A percentile compares a stretch with the other conserved stretches of the same genome.
phyloP scores from a whole-genome alignment of 1,284 basidiomycete genomes.

The Coriolopsis trogii region DNA sequence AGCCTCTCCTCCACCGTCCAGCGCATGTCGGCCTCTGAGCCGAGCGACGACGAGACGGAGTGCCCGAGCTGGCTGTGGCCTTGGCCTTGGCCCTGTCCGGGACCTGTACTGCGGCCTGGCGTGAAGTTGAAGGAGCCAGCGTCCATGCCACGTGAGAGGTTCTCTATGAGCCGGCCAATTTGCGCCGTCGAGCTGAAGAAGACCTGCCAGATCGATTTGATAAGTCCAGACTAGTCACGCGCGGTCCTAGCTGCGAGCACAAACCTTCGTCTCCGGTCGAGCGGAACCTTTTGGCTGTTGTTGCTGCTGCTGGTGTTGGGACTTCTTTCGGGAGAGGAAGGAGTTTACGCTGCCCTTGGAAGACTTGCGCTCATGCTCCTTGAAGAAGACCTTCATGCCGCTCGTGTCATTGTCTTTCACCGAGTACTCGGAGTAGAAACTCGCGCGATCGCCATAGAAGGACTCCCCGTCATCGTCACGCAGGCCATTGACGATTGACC shows the following conservation, averaged over 20 bases:
- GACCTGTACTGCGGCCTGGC: conserved; percentile 34
- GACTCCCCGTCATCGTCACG: conserved; percentile 77
- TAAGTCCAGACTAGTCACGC: too few species aligned
- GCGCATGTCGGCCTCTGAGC: conserved; percentile 60
- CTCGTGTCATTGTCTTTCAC: conserved; percentile 60
- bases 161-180: conserved; percentile 80
- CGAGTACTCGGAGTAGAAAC: conserved; percentile 76
- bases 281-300: conserved; percentile 44
- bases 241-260: too few species aligned
- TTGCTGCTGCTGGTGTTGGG: conserved; percentile 41
- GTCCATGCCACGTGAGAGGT: conserved; percentile 75
- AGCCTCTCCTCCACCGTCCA: conserved; percentile 77
- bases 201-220: too few species aligned
- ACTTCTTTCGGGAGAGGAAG: conserved; percentile 61
- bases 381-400: conserved; percentile 68
- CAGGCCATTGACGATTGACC: conserved; percentile 82
- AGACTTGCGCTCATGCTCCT: conserved; percentile 66
- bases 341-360: conserved; percentile 70
- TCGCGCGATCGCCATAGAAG: conserved; percentile 64
- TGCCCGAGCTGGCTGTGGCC: conserved; percentile 43
- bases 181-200: conserved; percentile 78
- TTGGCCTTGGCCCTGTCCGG: conserved; percentile 30
- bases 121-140: conserved; percentile 79
- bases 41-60: conserved; percentile 60
- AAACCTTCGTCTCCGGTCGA: conserved; percentile 81